Evolutionary conservation across 1,284 basidiomycete species (phyloP).

Genomic region (Grifola frondosa): DNA sequence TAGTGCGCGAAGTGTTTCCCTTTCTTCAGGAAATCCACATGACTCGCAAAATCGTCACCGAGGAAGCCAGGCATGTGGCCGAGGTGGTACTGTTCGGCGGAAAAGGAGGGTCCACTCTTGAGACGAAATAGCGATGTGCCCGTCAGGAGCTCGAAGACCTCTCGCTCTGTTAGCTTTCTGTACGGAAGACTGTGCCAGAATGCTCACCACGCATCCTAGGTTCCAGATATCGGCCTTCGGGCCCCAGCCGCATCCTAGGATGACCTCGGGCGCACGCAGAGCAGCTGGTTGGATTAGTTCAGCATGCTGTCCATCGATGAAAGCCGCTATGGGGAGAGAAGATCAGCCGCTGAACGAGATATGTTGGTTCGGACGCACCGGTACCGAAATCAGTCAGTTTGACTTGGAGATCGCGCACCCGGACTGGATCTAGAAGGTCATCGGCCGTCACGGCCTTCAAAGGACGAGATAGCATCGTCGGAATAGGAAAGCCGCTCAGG

Average conservation of each 20-base stretch:
- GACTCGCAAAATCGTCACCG: too few species aligned
- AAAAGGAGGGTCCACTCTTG: conserved; percentile 2
- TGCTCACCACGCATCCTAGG: conserved; percentile 34
- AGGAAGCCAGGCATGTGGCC: too few species aligned
- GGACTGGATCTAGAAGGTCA: conserved; percentile 6
- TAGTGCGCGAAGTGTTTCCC: too few species aligned
- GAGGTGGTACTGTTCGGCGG: conserved; percentile 13
- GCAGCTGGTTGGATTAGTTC: conserved; percentile 32
- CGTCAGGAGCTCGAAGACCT: conserved; percentile 12
- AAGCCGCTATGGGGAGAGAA: conserved; percentile 8
- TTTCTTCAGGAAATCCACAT: too few species aligned
- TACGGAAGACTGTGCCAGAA: neutral
- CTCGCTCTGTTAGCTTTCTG: neutral
- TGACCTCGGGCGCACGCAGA: conserved; percentile 38
- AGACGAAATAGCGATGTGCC: conserved; percentile 14
- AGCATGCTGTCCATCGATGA: conserved; percentile 11
- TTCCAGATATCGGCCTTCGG: conserved; percentile 38
- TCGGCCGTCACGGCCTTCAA: too few species aligned
- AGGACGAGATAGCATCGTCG: conserved; percentile 2
- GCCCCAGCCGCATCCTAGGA: conserved; percentile 32
- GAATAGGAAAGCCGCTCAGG: conserved; percentile 9
- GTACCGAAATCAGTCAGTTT: too few species aligned
- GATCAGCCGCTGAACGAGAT: neutral
- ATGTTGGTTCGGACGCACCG: too few species aligned
- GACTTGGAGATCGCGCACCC: conserved; percentile 3